Base-by-base conservation (phyloP, 129 eudicot species). In the Flaveria robusta region DNA sequence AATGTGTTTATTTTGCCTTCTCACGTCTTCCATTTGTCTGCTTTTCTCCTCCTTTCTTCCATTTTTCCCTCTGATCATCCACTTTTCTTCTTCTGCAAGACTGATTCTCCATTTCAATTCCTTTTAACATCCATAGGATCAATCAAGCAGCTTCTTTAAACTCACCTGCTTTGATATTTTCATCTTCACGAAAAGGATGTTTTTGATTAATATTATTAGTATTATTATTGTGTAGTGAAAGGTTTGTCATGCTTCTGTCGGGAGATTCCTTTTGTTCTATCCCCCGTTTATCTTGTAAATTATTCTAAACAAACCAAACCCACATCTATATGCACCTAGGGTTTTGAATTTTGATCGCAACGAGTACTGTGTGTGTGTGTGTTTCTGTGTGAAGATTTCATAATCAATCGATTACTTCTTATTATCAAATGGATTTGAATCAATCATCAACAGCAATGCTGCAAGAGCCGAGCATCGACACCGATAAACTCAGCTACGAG, bases 401-500 rank as follows among this genome's bases (percentile, higher is more conserved):
- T 26, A 65, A 59, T 1, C 12, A 56, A 56, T 59, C 37, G n/a
- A 54, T 24, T 12, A 39, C 13, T 27, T 22, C 45, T 77, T 34
- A 65, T 51, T 26, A 45, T 18, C 55, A 65, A 76, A 82, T 83
- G 91, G 87, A 72, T 45, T 58, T 82, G 70, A 74, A 74, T 74
- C 80, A 52, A 0, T 75, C 86, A 47, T 79, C 74, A 18, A 9
- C 64, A 0, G 85, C 81, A 82, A 50, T 82, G 83, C 69, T 86
- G 85, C 87, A 88, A 34, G 97, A 94, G 80, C 96, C 97, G 9
- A 88, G 93, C 64, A 81, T 93, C 76, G 93, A 91, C 24, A 84
- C 93, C 20, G 90, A 91, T 70, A 94, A 94, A 79, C 86, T 94
- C 29, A 94, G 97, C 86, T 94, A 94, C 82, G 98, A 91, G 76